These are phyloP conservation scores for Letharia lupina DNA, from an alignment of 495 filamentous ascomycete genomes.

Conservation along the genomic window DNA sequence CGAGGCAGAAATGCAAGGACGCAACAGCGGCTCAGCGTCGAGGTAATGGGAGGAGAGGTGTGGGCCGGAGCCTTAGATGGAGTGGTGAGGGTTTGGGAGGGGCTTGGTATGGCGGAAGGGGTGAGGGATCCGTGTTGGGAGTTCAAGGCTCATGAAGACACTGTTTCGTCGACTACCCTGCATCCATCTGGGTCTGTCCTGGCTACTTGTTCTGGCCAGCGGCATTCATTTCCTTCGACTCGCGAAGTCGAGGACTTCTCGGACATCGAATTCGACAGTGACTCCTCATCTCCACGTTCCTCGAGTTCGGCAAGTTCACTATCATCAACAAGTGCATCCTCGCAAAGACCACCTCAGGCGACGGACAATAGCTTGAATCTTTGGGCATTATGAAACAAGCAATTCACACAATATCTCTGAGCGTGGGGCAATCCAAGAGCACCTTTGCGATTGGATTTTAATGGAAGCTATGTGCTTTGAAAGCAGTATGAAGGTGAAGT, in stretches of 20 bases:
- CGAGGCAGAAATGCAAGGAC: constrained; percentile 59
- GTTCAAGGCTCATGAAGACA: constrained; percentile 52
- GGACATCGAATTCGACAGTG: constrained; percentile 11
- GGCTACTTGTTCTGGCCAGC: constrained; percentile 67
- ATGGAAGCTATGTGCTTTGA: not conserved
- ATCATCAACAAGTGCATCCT: constrained; percentile 14
- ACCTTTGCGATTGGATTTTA: not conserved
- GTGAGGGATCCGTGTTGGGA: constrained; percentile 46
- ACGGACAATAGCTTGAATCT: constrained; percentile 57
- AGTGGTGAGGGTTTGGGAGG: constrained; percentile 64
- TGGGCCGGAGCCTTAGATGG: constrained; percentile 86
- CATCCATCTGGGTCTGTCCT: constrained; percentile 60
- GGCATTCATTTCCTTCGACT: constrained; percentile 26
- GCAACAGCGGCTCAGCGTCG: constrained; percentile 72
- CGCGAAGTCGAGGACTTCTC: constrained; percentile 17
- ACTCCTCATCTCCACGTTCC: constrained; percentile 15
- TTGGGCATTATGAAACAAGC: constrained; percentile 38
- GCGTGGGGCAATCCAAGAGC: not conserved
- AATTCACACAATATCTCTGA: not conserved
- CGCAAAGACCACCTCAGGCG: constrained; percentile 14
- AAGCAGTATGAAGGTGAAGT: not conserved
- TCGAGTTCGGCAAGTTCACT: constrained; percentile 7
- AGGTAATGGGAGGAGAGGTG: constrained; percentile 42
- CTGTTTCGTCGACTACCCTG: constrained; percentile 55
- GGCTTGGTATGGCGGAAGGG: constrained; percentile 48